Conservation (phyloP, 805 yeast genomes). For the Scheffersomyces coipomensis region DNA sequence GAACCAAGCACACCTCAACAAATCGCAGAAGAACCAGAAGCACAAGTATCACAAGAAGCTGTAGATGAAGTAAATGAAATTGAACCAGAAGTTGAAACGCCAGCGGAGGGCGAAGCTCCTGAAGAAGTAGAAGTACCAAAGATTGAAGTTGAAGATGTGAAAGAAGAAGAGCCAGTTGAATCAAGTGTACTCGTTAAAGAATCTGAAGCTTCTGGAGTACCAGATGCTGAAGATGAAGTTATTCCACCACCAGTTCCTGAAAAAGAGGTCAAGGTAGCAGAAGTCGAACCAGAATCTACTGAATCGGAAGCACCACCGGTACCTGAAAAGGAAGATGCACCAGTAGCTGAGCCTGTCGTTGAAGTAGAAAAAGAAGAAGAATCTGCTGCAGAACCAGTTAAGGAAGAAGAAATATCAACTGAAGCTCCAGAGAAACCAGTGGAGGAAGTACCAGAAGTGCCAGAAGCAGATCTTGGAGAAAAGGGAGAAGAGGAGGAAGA, state of each 20-base stretch:
- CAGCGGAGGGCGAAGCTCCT: conserved; percentile 10
- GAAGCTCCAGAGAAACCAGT: not conserved
- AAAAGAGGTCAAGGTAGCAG: not conserved
- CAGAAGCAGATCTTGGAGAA: conserved; percentile 6
- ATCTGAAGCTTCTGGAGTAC: conserved; percentile 1
- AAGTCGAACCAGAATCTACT: not conserved
- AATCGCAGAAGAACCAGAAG: conserved; percentile 7
- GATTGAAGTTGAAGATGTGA: not conserved
- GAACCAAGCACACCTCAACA: conserved; percentile 9
- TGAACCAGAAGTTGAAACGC: conserved; percentile 7
- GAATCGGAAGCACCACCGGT: not conserved
- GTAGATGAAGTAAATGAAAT: conserved; percentile 4
- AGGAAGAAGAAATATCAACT: not conserved
- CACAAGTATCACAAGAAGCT: conserved; percentile 1
- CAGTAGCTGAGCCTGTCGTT: too few relatives aligned
- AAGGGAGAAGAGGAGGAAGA: conserved; percentile 9
- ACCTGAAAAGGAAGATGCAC: conserved; percentile 1
- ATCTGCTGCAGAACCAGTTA: not conserved
- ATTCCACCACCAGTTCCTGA: not conserved
- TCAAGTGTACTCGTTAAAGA: conserved; percentile 3
- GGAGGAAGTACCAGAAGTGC: conserved; percentile 1
- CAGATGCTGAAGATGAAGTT: conserved; percentile 1
- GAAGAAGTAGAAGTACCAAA: conserved; percentile 3
- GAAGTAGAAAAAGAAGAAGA: not conserved
- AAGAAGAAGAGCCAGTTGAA: conserved; percentile 1